Evolutionary conservation across 1,139 yeast species (phyloP), one percentile per base, ranked within the genome.

Genomic region (Suhomyces chickasaworum): DNA sequence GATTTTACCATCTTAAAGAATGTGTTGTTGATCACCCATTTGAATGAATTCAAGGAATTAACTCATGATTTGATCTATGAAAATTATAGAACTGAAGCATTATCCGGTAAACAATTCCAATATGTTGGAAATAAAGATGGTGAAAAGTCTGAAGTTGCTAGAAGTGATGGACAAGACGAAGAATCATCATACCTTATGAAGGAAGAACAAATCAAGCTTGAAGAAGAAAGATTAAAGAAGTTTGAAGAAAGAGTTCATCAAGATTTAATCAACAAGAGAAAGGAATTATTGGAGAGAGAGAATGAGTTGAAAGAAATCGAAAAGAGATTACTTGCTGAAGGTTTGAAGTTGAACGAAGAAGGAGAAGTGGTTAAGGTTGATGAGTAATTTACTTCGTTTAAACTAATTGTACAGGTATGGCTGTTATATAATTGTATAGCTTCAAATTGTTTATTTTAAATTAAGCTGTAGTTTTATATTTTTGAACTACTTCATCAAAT

Each of bases 191-290:
- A 83, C 58, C 59, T 80, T 56, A 80, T 83, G 42, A 85, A 87
- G 67, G 95, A 86, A 64, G 93, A 86, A 62, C 93, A 86, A 64
- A 86, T 86, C 57, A 81, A 84, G 63, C 71, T 85, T 48, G 95
- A 86, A 64, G 93, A 86, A 66, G 93, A 86, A 64, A 78, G 93
- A 64, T 73, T 86, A 59, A 81, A 75, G 61, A 88, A 87, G 45
- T 86, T 85, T 60, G 95, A 86, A 66, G 89, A 85, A 63, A 78
- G 96, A 56, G 97, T 93, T 20, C 97, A 89, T 65, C 87, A 86
- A 60, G 98, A 91, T 64, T 78, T 93, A 66, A 76, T 87, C 59
- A 81, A 82, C 62, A 90, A 90, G 76, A 80, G 95, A 56, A 83
- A 85, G 59, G 96, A 89, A 65, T 78, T 93, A 53, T 76, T 86